Evolutionary conservation across 768 basidiomycete genomes (phyloP).

Genomic region (Tricholoma sp.): DNA sequence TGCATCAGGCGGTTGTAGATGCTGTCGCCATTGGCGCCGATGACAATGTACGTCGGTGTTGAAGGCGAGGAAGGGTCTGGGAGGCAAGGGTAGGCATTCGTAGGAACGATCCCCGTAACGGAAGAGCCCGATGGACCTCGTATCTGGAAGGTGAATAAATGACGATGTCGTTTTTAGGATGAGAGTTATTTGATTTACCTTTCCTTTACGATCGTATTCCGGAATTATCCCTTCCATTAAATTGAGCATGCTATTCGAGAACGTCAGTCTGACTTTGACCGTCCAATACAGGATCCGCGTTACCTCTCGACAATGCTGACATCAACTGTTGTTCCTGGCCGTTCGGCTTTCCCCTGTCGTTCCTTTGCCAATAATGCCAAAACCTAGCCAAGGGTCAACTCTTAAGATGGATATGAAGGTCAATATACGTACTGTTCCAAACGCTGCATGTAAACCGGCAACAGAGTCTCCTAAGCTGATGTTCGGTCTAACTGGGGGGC

Average conservation of each 20-base stretch:
- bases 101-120: conserved; percentile 70
- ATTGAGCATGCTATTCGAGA: conserved; percentile 55
- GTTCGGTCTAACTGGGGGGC: conserved; percentile 65
- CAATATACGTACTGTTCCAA: conserved; percentile 52
- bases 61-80: conserved; percentile 37
- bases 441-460: conserved; percentile 67
- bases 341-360: conserved; percentile 30
- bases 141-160: conserved; percentile 30
- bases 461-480: conserved; percentile 71
- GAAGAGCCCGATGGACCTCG: conserved; percentile 73
- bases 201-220: conserved; percentile 68
- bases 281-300: background rate
- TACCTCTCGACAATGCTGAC: conserved; percentile 73
- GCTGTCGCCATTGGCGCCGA: conserved; percentile 68
- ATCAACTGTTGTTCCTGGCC: conserved; percentile 54
- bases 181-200: conserved; percentile 30
- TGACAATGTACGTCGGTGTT: conserved; percentile 54
- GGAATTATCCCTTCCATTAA: conserved; percentile 76
- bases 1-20: conserved; percentile 66
- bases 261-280: background rate
- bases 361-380: conserved; percentile 50
- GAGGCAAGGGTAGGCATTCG: conserved; percentile 67
- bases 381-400: conserved; percentile 31
- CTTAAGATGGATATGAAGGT: background rate
- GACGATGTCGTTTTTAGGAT: background rate